Base-by-base conservation (phyloP, 495 filamentous ascomycete genomes). In the Cercophora sp. region DNA sequence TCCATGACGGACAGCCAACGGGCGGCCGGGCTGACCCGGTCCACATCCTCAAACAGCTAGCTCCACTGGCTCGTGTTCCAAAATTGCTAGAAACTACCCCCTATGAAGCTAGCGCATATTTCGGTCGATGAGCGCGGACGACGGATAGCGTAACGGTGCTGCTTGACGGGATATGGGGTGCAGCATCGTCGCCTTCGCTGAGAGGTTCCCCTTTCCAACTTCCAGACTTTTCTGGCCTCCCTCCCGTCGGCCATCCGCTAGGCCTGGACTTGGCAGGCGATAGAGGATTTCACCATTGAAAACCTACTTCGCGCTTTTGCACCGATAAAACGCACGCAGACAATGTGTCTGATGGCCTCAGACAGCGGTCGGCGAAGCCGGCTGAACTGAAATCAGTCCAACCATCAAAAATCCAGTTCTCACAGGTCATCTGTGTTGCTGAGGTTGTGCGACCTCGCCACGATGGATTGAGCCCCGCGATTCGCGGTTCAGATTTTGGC, bases 121-220 rank as follows among this genome's bases (percentile, higher is more conserved):
- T 18, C 24, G 34, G 60, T 57, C 45, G 53, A 45, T 61, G 53
- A 19, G 52, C 36, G 39, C 23, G 49, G 29, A 32, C 45, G 18
- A 45, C 16, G 42, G 44, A 31, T 16, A 44, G 40, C 52, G 45
- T 45, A 59, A 57, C 61, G 54, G 57, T 55, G 51, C 45, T 53
- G 53, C 39, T 43, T 18, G 23, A 22, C 19, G 40, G 22, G 18
- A 23, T 43, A 8, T 58, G 57, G 58, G 58, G 55, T 58, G 42
- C 61, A 52, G 6, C 29, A 32, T 6, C 29, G 36, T 27, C 10
- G 20, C 27, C 22, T 45, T 22, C 41, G 5, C 16, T 15, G 11
- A 44, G n/a, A 19, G 44, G 52, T 42, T 55, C 57, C 59, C 51
- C 52, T 62, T 65, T 58, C 57, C n/a, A n/a, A n/a, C n/a, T n/a